Percentiles rank a stretch among this genome's conserved stretches.
These are phyloP conservation scores for Metschnikowia noctiluminum DNA, from an alignment of 805 yeast species.

Conservation along the genomic window DNA sequence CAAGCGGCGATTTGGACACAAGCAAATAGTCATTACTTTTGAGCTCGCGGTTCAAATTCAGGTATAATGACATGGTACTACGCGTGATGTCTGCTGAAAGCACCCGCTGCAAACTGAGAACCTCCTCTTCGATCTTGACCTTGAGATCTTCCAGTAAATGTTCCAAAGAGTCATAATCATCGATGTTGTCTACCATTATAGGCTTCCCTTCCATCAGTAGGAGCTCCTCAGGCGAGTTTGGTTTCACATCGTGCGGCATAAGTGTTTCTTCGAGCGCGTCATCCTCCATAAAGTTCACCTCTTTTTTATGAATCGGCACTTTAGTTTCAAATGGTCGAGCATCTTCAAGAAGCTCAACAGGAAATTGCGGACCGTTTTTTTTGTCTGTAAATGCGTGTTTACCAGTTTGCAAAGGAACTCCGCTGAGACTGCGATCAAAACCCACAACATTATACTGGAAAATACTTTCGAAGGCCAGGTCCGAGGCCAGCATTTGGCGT, in stretches of 20 bases:
- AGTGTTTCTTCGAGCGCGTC: constrained; percentile 17
- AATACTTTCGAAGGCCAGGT: constrained; percentile 28
- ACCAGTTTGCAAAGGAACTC: constrained; percentile 33
- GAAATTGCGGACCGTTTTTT: constrained; percentile 19
- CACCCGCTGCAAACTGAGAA: constrained; percentile 25
- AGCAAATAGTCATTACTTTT: constrained; percentile 31
- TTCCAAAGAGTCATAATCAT: constrained; percentile 23
- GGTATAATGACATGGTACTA: constrained; percentile 20
- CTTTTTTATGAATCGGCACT: constrained; percentile 33
- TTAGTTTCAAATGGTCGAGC: constrained; percentile 27
- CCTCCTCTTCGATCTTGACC: constrained; percentile 25
- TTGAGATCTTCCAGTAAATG: constrained; percentile 18
- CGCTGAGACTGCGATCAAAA: constrained; percentile 37
- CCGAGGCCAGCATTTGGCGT: constrained; percentile 27
- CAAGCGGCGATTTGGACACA: constrained; percentile 13
- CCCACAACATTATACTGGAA: constrained; percentile 41
- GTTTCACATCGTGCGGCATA: constrained; percentile 17
- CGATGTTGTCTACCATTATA: constrained; percentile 27
- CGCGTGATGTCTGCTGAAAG: constrained; percentile 24
- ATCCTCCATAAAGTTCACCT: constrained; percentile 32
- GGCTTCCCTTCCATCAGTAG: constrained; percentile 20
- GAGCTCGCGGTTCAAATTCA: constrained; percentile 14
- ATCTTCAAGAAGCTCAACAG: constrained; percentile 40
- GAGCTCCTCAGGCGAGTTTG: constrained; percentile 12
- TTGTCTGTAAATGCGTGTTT: constrained; percentile 21